Conservation (phyloP, 768 basidiomycete species). For the Leccinellum rugosiceps region DNA sequence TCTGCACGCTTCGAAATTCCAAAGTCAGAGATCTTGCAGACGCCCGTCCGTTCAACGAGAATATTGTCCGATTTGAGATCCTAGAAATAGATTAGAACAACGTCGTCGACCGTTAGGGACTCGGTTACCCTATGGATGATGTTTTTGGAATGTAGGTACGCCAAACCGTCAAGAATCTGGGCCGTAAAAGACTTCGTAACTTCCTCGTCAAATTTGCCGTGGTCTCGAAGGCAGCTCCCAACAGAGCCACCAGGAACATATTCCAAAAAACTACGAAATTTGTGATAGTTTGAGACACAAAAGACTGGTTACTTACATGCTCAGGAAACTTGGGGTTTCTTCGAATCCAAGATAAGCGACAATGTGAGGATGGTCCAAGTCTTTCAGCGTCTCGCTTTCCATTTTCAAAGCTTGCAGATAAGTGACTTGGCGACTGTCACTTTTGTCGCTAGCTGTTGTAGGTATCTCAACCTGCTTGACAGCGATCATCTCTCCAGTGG, state of each 20-base stretch:
- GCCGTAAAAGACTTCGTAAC: constrained; percentile 90
- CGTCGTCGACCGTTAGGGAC: neutral
- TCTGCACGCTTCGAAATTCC: constrained; percentile 97
- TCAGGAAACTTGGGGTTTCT: constrained; percentile 81
- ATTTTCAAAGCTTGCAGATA: constrained; percentile 91
- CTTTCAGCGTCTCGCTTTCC: constrained; percentile 95
- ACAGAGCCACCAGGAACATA: constrained; percentile 98
- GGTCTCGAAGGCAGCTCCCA: constrained; percentile 83
- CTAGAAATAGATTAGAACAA: constrained; percentile 36
- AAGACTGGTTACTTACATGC: constrained; percentile 65
- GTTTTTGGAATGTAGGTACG: constrained; percentile 87
- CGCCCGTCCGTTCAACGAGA: constrained; percentile 85
- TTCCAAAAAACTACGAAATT: constrained; percentile 79
- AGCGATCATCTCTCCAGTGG: constrained; percentile 97
- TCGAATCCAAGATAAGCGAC: constrained; percentile 97
- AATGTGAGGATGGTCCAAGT: constrained; percentile 95
- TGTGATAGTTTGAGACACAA: neutral
- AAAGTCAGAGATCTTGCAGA: constrained; percentile 98
- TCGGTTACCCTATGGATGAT: constrained; percentile 85
- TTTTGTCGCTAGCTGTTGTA: constrained; percentile 85
- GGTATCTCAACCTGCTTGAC: constrained; percentile 99
- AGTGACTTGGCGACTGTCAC: constrained; percentile 76
- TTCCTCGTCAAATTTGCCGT: constrained; percentile 90
- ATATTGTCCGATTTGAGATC: constrained; percentile 99
- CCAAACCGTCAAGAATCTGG: constrained; percentile 88